These are phyloP conservation scores for Tephrocybe sp. DNA, from an alignment of 768 basidiomycete species.

Conservation along the genomic window DNA sequence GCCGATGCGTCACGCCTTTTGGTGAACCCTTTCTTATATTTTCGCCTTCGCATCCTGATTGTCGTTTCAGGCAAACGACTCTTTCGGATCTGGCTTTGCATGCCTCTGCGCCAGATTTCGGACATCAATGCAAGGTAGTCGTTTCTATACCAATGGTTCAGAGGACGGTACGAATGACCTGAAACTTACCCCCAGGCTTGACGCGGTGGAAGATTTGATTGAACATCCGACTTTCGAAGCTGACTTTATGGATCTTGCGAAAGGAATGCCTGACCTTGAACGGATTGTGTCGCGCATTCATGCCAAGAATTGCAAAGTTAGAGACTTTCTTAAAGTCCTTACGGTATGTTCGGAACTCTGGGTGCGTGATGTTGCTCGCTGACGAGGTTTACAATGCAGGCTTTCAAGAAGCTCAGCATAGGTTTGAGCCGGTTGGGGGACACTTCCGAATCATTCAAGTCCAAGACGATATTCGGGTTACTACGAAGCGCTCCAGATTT, in stretches of 20 bases:
- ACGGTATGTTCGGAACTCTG: constrained; percentile 36
- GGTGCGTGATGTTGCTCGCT: not conserved
- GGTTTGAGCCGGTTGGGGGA: constrained; percentile 64
- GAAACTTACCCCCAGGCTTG: constrained; percentile 53
- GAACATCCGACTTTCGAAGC: constrained; percentile 73
- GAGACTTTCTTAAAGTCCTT: constrained; percentile 85
- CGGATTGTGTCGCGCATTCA: constrained; percentile 94
- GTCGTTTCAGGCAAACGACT: constrained; percentile 76
- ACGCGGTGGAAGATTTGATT: constrained; percentile 92
- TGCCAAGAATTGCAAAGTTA: constrained; percentile 84
- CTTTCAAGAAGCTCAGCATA: constrained; percentile 71
- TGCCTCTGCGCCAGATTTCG: constrained; percentile 76
- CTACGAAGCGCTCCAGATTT: constrained; percentile 84
- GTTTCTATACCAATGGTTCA: not conserved
- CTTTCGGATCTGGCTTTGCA: constrained; percentile 96
- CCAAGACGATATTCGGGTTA: constrained; percentile 71
- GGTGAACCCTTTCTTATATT: constrained; percentile 43
- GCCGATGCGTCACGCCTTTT: constrained; percentile 87
- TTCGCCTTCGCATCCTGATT: not conserved
- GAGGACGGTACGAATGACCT: not conserved
- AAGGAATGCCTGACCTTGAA: constrained; percentile 88
- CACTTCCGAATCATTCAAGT: constrained; percentile 69
- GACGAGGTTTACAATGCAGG: constrained; percentile 33
- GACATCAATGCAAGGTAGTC: constrained; percentile 89
- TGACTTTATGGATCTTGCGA: constrained; percentile 72